These are phyloP conservation scores for Cladorrhinum sp. DNA, from an alignment of 2,329 filamentous ascomycete genomes.

Conservation along the genomic window DNA sequence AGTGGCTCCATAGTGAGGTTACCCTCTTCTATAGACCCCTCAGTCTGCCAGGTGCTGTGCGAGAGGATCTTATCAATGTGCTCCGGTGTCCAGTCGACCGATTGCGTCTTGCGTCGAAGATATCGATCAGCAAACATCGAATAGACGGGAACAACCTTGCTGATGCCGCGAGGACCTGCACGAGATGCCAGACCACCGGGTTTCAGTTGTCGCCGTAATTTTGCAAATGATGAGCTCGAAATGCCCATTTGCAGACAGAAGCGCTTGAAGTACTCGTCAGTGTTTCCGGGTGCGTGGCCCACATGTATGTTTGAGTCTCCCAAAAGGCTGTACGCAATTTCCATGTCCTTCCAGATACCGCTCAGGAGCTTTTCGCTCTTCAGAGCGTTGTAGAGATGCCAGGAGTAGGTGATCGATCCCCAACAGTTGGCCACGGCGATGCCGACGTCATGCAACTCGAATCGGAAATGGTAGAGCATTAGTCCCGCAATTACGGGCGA, in stretches of 20 bases:
- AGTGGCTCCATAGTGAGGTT: slow-evolving; percentile 15
- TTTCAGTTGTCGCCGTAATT: background rate
- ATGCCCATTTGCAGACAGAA: slow-evolving; percentile 40
- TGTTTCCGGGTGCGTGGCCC: slow-evolving; percentile 32
- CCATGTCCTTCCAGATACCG: slow-evolving; percentile 41
- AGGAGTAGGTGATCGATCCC: slow-evolving; percentile 37
- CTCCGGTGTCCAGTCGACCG: slow-evolving; percentile 33
- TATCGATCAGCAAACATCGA: slow-evolving; percentile 39
- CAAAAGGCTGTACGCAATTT: slow-evolving; percentile 32
- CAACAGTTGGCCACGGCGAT: slow-evolving; percentile 37
- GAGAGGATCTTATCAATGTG: slow-evolving; percentile 37
- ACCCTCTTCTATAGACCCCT: slow-evolving; percentile 22
- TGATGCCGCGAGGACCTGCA: slow-evolving; percentile 30
- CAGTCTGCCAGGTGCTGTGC: slow-evolving; percentile 28
- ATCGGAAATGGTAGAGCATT: slow-evolving; percentile 36
- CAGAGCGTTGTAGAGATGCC: slow-evolving; percentile 44
- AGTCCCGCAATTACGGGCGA: slow-evolving; percentile 41
- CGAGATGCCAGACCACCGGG: slow-evolving; percentile 24
- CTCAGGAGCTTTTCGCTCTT: slow-evolving; percentile 29
- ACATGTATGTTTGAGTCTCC: slow-evolving; percentile 36
- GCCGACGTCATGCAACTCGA: slow-evolving; percentile 32
- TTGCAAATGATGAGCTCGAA: slow-evolving; percentile 7
- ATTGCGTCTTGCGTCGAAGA: slow-evolving; percentile 6
- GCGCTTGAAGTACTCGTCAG: slow-evolving; percentile 36
- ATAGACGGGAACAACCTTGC: slow-evolving; percentile 32